A percentile compares a stretch with the other conserved stretches of the same genome.
These are phyloP conservation scores for Pythium utonaiense DNA, from an alignment of 352 stramenopile species.

Conservation along the genomic window DNA sequence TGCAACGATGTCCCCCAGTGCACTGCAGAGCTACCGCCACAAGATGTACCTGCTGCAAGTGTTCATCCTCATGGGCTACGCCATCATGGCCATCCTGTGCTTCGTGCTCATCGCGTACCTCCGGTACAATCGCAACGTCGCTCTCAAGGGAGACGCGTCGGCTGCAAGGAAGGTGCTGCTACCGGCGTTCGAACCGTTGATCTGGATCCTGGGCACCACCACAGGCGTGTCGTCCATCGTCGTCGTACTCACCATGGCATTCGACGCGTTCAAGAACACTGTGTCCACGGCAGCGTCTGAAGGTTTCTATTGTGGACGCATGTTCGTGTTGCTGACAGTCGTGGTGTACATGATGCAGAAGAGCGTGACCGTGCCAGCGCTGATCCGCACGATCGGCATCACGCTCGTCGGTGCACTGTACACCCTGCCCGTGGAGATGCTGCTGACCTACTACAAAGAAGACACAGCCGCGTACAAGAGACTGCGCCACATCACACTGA, in stretches of 20 bases:
- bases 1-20: not conserved
- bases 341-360: slow-evolving; percentile 58
- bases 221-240: slow-evolving; percentile 35
- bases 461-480: not conserved
- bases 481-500: slow-evolving; percentile 9
- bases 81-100: slow-evolving; percentile 4
- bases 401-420: slow-evolving; percentile 37
- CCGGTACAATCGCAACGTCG: slow-evolving; percentile 49
- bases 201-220: slow-evolving; percentile 45
- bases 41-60: slow-evolving; percentile 3
- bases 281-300: slow-evolving; percentile 23
- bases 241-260: slow-evolving; percentile 26
- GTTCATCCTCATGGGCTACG: slow-evolving; percentile 11
- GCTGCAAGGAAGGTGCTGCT: slow-evolving; percentile 57
- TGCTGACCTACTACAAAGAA: slow-evolving; percentile 17
- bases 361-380: slow-evolving; percentile 43
- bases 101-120: slow-evolving; percentile 45
- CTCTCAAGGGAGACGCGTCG: slow-evolving; percentile 38
- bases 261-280: slow-evolving; percentile 19
- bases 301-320: slow-evolving; percentile 43
- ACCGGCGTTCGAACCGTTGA: slow-evolving; percentile 61
- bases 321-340: slow-evolving; percentile 49
- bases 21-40: slow-evolving; percentile 1
- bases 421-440: slow-evolving; percentile 25
- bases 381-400: slow-evolving; percentile 36